A percentile compares a stretch with the other conserved stretches of the same genome.
phyloP scores from a whole-genome alignment of 148 eudicot genomes.

The Rhododendron vialii region DNA sequence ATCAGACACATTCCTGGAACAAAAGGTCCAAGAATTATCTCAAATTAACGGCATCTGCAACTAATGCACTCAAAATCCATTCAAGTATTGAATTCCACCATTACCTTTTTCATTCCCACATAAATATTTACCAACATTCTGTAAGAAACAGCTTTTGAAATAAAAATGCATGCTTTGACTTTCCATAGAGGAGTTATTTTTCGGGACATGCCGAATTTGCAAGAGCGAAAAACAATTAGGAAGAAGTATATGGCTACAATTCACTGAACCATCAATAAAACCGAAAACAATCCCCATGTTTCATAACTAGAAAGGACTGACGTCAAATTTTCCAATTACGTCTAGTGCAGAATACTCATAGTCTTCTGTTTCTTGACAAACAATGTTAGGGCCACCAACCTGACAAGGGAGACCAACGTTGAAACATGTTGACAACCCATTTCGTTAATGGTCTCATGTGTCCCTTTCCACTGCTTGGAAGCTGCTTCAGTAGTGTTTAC shows the following conservation, averaged over 20 bases:
- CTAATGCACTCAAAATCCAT: not conserved
- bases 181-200: not conserved
- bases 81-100: not conserved
- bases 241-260: not conserved
- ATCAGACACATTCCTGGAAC: conserved; percentile 46
- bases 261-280: not conserved
- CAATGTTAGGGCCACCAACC: conserved; percentile 34
- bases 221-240: not conserved
- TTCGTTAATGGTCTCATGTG: conserved; percentile 56
- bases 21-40: not conserved
- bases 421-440: conserved; percentile 54
- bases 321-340: not conserved
- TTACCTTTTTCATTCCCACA: not conserved
- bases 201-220: not conserved
- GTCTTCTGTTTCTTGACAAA: not conserved
- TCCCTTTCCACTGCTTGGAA: conserved; percentile 54
- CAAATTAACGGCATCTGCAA: not conserved
- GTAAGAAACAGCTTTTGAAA: not conserved
- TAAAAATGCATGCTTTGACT: not conserved
- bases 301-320: not conserved
- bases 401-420: conserved; percentile 47
- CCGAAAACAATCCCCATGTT: not conserved
- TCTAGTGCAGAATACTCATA: not conserved
- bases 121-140: not conserved
- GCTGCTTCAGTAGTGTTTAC: conserved; percentile 62